Percentiles rank a stretch among this genome's conserved stretches.
phyloP scores from a whole-genome alignment of 2,329 filamentous ascomycete genomes.

The Fusarium illudens region DNA sequence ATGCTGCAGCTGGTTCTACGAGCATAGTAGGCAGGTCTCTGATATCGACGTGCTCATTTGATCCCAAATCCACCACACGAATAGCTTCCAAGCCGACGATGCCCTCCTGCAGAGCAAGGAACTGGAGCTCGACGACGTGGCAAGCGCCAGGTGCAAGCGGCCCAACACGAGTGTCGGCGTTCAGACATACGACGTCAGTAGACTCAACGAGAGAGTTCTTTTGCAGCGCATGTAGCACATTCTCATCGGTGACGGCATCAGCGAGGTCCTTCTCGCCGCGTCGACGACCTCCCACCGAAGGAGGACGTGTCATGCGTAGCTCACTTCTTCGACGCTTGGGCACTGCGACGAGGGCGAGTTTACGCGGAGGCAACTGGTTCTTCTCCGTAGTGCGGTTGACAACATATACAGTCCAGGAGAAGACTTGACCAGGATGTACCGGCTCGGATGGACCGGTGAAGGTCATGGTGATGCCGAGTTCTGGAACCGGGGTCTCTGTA shows the following conservation, averaged over 20 bases:
- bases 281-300: constrained; percentile 56
- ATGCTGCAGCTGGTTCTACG: constrained; percentile 52
- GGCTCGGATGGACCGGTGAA: constrained; percentile 68
- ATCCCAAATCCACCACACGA: constrained; percentile 75
- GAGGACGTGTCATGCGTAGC: constrained; percentile 60
- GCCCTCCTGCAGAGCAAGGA: constrained; percentile 73
- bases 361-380: constrained; percentile 60
- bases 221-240: constrained; percentile 75
- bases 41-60: constrained; percentile 80
- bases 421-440: constrained; percentile 70
- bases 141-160: constrained; percentile 76
- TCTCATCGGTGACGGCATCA: constrained; percentile 76
- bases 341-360: constrained; percentile 74
- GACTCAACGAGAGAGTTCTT: constrained; percentile 69
- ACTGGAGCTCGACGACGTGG: constrained; percentile 76
- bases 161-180: constrained; percentile 76
- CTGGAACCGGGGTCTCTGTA: constrained; percentile 59
- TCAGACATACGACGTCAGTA: constrained; percentile 77
- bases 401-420: constrained; percentile 78
- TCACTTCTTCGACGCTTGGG: constrained; percentile 70
- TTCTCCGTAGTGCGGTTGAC: constrained; percentile 71
- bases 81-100: constrained; percentile 76
- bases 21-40: constrained; percentile 76
- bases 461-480: constrained; percentile 79
- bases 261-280: constrained; percentile 57